Percentiles rank a stretch among this genome's conserved stretches.
Evolutionary conservation across 768 basidiomycete genomes (phyloP).

Genomic region (Omphalotus guepiniiformis): DNA sequence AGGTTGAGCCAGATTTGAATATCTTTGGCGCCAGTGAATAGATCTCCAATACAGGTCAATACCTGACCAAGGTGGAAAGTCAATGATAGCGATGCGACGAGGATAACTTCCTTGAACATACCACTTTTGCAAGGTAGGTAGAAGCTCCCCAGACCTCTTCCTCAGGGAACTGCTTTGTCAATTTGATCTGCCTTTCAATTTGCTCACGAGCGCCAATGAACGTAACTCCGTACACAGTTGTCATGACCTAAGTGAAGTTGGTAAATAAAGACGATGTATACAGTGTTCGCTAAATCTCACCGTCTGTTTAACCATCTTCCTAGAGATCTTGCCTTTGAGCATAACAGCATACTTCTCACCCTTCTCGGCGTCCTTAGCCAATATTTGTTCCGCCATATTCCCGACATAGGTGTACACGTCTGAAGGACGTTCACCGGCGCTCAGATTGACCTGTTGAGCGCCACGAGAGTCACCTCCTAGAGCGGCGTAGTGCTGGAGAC

Average conservation of each 20-base stretch:
- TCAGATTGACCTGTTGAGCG: slow-evolving; percentile 89
- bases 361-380: slow-evolving; percentile 51
- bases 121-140: slow-evolving; percentile 77
- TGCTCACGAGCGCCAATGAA: slow-evolving; percentile 93
- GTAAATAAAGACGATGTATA: not conserved
- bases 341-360: slow-evolving; percentile 54
- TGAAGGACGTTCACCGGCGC: slow-evolving; percentile 77
- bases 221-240: slow-evolving; percentile 97
- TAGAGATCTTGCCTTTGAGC: slow-evolving; percentile 71
- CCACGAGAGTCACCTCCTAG: slow-evolving; percentile 89
- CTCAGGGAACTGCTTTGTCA: slow-evolving; percentile 63
- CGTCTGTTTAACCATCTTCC: slow-evolving; percentile 98
- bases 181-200: slow-evolving; percentile 84
- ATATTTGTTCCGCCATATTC: slow-evolving; percentile 69
- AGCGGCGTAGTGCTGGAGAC: slow-evolving; percentile 97
- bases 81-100: not conserved
- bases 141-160: slow-evolving; percentile 75
- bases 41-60: slow-evolving; percentile 79
- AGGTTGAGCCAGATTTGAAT: slow-evolving; percentile 91
- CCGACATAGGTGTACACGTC: slow-evolving; percentile 96
- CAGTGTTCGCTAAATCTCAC: slow-evolving; percentile 35
- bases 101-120: slow-evolving; percentile 21
- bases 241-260: slow-evolving; percentile 85
- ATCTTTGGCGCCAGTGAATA: slow-evolving; percentile 87
- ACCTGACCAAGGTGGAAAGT: slow-evolving; percentile 38